Percentiles rank a stretch among this genome's conserved stretches.
These are phyloP conservation scores for Inonotus obliquus DNA, from an alignment of 1,284 basidiomycete species.

Conservation along the genomic window DNA sequence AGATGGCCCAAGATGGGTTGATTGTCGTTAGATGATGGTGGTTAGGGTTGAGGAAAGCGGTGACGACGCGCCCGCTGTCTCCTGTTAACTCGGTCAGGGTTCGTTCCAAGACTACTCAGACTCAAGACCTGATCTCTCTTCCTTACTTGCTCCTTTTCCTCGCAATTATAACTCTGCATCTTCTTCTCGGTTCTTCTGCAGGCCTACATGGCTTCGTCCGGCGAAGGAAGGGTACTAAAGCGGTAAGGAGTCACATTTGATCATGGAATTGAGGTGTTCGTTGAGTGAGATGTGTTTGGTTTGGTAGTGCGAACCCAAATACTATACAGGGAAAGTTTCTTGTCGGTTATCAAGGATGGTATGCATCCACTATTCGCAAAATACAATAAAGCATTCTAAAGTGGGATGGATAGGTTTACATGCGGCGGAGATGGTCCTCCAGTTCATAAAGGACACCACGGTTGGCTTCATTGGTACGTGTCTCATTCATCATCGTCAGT, in stretches of 20 bases:
- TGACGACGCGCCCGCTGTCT: not conserved
- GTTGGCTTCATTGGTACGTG: constrained; percentile 66
- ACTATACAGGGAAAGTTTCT: constrained; percentile 73
- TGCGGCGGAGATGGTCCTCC: constrained; percentile 62
- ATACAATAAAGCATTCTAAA: not conserved
- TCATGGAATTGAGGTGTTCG: too few relatives aligned
- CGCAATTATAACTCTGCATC: not conserved
- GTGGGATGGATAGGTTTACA: constrained; percentile 38
- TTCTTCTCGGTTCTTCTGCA: not conserved
- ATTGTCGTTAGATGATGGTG: not conserved
- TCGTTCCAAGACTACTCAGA: too few relatives aligned
- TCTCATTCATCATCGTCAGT: not conserved
- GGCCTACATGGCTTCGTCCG: not conserved
- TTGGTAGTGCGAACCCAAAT: constrained; percentile 39
- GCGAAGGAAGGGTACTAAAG: constrained; percentile 1
- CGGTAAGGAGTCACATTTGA: not conserved
- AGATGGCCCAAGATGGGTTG: too few relatives aligned
- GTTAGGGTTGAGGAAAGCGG: not conserved
- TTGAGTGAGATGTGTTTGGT: not conserved
- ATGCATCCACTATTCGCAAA: not conserved
- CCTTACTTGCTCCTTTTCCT: not conserved
- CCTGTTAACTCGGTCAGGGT: too few relatives aligned
- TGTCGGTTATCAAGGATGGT: constrained; percentile 80
- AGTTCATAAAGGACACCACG: constrained; percentile 52
- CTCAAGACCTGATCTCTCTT: not conserved